These are phyloP conservation scores for Exserohilum rostratum DNA, from an alignment of 2,329 filamentous ascomycete genomes.

Conservation along the genomic window DNA sequence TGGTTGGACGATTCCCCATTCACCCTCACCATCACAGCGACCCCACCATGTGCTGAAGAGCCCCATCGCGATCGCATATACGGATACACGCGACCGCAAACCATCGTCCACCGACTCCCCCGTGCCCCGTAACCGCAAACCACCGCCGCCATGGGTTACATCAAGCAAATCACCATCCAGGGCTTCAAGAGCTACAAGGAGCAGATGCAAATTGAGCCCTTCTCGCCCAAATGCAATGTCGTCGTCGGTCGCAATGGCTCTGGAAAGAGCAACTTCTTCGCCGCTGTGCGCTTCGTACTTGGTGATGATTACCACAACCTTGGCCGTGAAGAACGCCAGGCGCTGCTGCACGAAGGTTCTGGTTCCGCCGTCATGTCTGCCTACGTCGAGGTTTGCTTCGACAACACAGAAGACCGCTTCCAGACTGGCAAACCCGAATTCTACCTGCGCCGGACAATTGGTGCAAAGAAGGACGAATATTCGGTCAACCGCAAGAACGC, in stretches of 20 bases:
- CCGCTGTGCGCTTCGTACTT: conserved; percentile 96
- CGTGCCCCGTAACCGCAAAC: conserved; percentile 6
- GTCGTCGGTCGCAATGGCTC: conserved; percentile 99
- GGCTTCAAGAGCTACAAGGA: conserved; percentile 99
- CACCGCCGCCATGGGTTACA: conserved; percentile 62
- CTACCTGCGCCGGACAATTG: conserved; percentile 90
- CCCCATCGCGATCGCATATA: conserved; percentile 18
- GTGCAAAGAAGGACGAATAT: conserved; percentile 98
- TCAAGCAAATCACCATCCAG: conserved; percentile 99
- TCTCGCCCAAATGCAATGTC: conserved; percentile 96
- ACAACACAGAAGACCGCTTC: conserved; percentile 95
- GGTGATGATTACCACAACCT: conserved; percentile 97
- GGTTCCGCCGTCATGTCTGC: conserved; percentile 98
- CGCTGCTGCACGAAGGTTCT: conserved; percentile 95
- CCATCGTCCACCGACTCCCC: background rate
- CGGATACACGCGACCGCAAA: conserved; percentile 1
- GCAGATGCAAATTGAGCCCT: conserved; percentile 97
- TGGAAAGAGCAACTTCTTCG: conserved; percentile 99
- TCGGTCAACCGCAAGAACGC: conserved; percentile 96
- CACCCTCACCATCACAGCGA: conserved; percentile 11
- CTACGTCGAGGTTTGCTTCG: conserved; percentile 99
- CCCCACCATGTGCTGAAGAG: conserved; percentile 28
- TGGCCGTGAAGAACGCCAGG: conserved; percentile 93
- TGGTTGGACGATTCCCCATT: conserved; percentile 10
- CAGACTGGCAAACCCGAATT: conserved; percentile 91